Conservation (phyloP, 2,329 filamentous ascomycete genomes). For the Cylindrodendrum hubeiense region DNA sequence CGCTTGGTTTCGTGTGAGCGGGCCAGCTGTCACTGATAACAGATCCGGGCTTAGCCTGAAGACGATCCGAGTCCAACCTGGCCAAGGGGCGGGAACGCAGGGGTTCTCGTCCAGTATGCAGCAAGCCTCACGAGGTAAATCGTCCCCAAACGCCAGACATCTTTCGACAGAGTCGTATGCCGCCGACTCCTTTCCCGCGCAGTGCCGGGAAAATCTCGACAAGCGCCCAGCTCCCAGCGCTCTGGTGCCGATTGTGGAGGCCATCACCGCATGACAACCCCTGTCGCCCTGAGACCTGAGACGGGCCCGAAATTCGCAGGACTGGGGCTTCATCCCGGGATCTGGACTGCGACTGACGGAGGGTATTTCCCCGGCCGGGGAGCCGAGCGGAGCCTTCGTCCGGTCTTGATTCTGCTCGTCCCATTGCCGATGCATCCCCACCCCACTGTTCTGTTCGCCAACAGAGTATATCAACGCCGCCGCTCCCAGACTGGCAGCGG, state of each 20-base stretch:
- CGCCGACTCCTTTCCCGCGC: neutral
- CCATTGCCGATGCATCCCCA: conserved; percentile 11
- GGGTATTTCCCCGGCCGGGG: conserved; percentile 37
- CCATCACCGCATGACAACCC: conserved; percentile 15
- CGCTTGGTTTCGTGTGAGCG: neutral
- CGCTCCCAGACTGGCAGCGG: neutral
- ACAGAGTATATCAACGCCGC: conserved; percentile 14
- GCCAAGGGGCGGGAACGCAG: neutral
- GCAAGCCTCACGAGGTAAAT: neutral
- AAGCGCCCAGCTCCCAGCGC: neutral
- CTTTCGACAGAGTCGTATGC: conserved; percentile 10
- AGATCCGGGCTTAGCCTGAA: neutral
- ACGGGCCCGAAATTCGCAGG: conserved; percentile 39
- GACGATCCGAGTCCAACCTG: neutral
- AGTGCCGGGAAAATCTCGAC: neutral
- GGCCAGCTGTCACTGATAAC: neutral
- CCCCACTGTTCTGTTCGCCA: no score
- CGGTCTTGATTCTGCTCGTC: conserved; percentile 10
- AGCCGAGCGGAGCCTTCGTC: conserved; percentile 10
- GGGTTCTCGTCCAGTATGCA: neutral
- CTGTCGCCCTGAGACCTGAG: conserved; percentile 37
- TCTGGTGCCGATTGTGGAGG: neutral
- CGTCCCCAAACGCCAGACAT: neutral
- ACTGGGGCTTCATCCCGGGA: conserved; percentile 6
- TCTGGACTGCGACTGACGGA: conserved; percentile 35